phyloP scores from a whole-genome alignment of 2,329 filamentous ascomycete genomes.

The Pestalotiopsis sp. region DNA sequence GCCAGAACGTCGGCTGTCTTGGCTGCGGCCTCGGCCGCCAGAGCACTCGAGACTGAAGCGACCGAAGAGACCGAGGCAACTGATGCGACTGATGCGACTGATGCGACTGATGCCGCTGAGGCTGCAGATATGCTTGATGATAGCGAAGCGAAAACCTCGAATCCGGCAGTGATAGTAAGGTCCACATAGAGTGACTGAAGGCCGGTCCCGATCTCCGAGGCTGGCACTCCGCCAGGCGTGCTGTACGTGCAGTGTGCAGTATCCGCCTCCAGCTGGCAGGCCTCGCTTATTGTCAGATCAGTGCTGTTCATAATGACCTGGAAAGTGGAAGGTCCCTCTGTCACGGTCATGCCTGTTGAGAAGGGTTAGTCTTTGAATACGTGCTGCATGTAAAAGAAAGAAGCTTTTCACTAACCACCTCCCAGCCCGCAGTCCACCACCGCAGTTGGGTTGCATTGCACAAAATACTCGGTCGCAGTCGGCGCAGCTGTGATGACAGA shows the following conservation, averaged over 20 bases:
- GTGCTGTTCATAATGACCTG: neutral
- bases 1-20: slow-evolving; percentile 2
- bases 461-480: slow-evolving; percentile 5
- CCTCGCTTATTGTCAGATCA: slow-evolving; percentile 8
- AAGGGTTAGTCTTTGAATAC: neutral
- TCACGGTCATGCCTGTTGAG: slow-evolving; percentile 1
- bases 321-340: slow-evolving; percentile 10
- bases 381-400: neutral
- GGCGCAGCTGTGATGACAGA: slow-evolving; percentile 12
- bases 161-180: slow-evolving; percentile 10
- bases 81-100: neutral
- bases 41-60: neutral
- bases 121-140: neutral
- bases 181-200: neutral
- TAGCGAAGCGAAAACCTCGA: neutral
- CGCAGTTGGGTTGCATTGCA: slow-evolving; percentile 2
- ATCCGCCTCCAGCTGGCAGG: neutral
- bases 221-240: neutral
- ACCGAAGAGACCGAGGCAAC: neutral
- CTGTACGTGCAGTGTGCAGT: slow-evolving; percentile 7
- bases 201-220: neutral
- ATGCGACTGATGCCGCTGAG: neutral
- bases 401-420: neutral
- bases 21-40: neutral
- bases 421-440: neutral